Percentiles rank a stretch among this genome's conserved stretches.
Evolutionary conservation across 2,329 filamentous ascomycete genomes (phyloP).

Genomic region (Aureobasidium sp.): DNA sequence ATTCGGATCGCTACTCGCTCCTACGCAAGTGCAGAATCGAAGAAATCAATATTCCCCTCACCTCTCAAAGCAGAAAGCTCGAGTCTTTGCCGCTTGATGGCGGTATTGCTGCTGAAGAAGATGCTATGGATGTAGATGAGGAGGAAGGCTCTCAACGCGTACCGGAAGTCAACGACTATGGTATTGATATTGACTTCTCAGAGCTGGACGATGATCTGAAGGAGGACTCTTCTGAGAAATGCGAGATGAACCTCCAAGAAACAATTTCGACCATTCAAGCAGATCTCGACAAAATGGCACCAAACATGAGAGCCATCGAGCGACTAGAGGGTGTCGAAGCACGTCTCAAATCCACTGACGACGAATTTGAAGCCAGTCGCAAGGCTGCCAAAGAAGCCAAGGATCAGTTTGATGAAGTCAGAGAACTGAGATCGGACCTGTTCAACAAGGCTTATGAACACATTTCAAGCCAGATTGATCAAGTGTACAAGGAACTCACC

Average conservation of each 20-base stretch:
- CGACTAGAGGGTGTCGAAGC: slow-evolving; percentile 79
- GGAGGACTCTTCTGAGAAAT: slow-evolving; percentile 61
- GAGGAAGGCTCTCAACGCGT: slow-evolving; percentile 49
- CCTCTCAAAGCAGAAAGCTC: slow-evolving; percentile 60
- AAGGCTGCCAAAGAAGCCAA: slow-evolving; percentile 65
- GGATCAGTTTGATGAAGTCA: slow-evolving; percentile 76
- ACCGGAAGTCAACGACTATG: slow-evolving; percentile 73
- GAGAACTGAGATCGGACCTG: slow-evolving; percentile 74
- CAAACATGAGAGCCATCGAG: slow-evolving; percentile 93
- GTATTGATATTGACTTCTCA: slow-evolving; percentile 83
- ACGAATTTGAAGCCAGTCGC: slow-evolving; percentile 82
- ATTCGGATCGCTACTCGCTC: slow-evolving; percentile 73
- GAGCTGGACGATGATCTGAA: slow-evolving; percentile 75
- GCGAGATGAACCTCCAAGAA: slow-evolving; percentile 71
- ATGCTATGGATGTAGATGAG: slow-evolving; percentile 84
- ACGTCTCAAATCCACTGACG: slow-evolving; percentile 74
- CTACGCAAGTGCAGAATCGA: slow-evolving; percentile 88
- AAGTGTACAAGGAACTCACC: slow-evolving; percentile 93
- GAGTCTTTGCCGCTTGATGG: slow-evolving; percentile 86
- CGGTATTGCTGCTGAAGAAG: slow-evolving; percentile 52
- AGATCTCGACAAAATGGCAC: slow-evolving; percentile 88
- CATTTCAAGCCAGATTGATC: slow-evolving; percentile 88
- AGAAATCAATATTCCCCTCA: slow-evolving; percentile 78
- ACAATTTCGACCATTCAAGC: slow-evolving; percentile 65
- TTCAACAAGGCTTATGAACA: slow-evolving; percentile 95